These are phyloP conservation scores for Ascosphaera pollenicola DNA, from an alignment of 2,329 filamentous ascomycete species.

Conservation along the genomic window DNA sequence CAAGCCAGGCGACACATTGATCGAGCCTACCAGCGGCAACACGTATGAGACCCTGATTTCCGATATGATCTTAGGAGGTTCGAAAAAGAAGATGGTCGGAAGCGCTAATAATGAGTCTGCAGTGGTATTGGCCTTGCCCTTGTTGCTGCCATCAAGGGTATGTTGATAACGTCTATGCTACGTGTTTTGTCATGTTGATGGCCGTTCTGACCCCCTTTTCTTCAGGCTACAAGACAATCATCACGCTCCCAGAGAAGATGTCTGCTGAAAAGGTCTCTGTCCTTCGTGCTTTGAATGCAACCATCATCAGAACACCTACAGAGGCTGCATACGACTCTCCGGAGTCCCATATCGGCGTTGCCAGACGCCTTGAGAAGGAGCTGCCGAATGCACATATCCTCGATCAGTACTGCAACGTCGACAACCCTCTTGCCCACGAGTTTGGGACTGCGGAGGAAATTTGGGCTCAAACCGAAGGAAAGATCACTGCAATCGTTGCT, in stretches of 20 bases:
- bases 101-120: not conserved
- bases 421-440: constrained; percentile 91
- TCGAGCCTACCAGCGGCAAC: constrained; percentile 95
- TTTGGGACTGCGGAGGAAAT: constrained; percentile 89
- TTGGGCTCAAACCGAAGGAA: constrained; percentile 71
- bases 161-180: not conserved
- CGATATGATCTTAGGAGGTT: no score
- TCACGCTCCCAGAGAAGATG: constrained; percentile 98
- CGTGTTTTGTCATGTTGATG: not conserved
- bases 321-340: constrained; percentile 87
- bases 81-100: not conserved
- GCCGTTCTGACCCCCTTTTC: not conserved
- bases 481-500: constrained; percentile 63
- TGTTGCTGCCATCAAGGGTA: constrained; percentile 72
- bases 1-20: constrained; percentile 90
- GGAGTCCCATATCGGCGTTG: constrained; percentile 93
- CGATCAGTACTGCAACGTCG: constrained; percentile 79
- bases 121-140: constrained; percentile 81
- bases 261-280: constrained; percentile 95
- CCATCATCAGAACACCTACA: constrained; percentile 92
- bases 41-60: constrained; percentile 41
- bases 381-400: constrained; percentile 93
- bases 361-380: constrained; percentile 73
- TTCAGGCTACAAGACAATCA: constrained; percentile 77
- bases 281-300: constrained; percentile 76